Evolutionary conservation across 2,329 filamentous ascomycete species (phyloP), one percentile per base, ranked within the genome.

Genomic region (Trichoderma sp.): DNA sequence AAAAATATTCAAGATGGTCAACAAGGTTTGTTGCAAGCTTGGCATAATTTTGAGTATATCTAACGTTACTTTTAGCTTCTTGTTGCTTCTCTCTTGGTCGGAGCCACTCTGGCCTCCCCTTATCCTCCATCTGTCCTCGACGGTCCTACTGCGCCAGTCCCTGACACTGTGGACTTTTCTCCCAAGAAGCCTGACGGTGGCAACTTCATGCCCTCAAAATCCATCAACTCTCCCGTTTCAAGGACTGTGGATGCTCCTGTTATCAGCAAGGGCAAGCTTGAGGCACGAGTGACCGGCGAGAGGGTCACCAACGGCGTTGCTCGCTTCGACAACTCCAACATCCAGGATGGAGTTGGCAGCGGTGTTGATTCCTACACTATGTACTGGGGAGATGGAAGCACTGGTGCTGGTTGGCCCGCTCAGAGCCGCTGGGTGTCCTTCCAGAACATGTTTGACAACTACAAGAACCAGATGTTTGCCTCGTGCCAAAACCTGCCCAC

Each of bases 331-430:
- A 69, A 70, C 48, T 70, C 66, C 53, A 52, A 68, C 22, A 66
- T 69, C 45, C 10, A 13, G 9, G 67, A 69, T 22, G 71, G 71
- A 12, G 53, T 67, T 29, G 72, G 73, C 25, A 58, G 52, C 50
- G 74, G 74, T 29, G 37, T 45, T 10, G 77, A 78, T 68, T 39
- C 53, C 3, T 79, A 79, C 68, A 73, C 58, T 17, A 72, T 74
- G 69, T 69, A 68, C 65, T 35, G 17, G 22, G 68, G 68, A 32
- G 42, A 59, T 27, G 68, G 68, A 39, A 64, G 39, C 52, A 67
- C 68, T 32, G 25, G 32, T 3, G 29, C 48, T 5, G 68, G 68
- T 6, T 69, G 68, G 68, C 68, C 68, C 25, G 53, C 32, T 35
- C 45, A 60, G 42, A 61, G 59, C 65, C 32, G 34, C 25, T 69